Evolutionary conservation across 371 early-diverging fungal genomes (phyloP).

Genomic region (Saksenaea oblongispora): DNA sequence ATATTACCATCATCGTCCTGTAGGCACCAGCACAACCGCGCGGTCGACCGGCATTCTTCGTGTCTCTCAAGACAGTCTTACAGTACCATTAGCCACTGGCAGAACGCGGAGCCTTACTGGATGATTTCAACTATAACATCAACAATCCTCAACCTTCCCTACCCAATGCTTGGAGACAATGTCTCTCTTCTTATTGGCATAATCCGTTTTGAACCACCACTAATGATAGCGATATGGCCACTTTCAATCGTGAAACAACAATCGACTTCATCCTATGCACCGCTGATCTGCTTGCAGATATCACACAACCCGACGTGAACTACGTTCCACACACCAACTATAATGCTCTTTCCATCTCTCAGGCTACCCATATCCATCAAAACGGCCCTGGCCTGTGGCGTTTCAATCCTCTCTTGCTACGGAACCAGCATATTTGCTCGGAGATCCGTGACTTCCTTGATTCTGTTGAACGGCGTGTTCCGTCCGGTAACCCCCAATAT

Average conservation of each 20-base stretch:
- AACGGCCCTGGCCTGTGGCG: no score
- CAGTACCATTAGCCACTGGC: no score
- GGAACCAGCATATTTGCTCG: no score
- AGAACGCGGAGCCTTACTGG: conserved; percentile 7
- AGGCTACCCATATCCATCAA: no score
- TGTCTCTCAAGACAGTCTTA: not conserved
- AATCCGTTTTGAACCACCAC: not conserved
- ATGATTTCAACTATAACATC: conserved; percentile 13
- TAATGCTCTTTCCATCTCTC: no score
- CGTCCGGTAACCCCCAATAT: no score
- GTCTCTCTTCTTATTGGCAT: not conserved
- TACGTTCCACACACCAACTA: no score
- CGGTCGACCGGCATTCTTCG: not conserved
- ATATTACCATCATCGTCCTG: not conserved
- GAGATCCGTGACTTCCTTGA: no score
- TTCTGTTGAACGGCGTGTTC: no score
- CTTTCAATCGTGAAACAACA: not conserved
- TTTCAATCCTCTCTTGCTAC: no score
- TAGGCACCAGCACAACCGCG: conserved; percentile 3
- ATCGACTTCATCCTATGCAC: conserved; percentile 5
- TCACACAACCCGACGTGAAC: no score
- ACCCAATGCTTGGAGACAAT: not conserved
- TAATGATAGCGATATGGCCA: not conserved
- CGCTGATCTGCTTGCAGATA: not conserved
- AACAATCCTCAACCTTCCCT: not conserved